A percentile compares a stretch with the other conserved stretches of the same genome.
These are phyloP conservation scores for Trypethelium eluteriae DNA, from an alignment of 495 filamentous ascomycete genomes.

Conservation along the genomic window DNA sequence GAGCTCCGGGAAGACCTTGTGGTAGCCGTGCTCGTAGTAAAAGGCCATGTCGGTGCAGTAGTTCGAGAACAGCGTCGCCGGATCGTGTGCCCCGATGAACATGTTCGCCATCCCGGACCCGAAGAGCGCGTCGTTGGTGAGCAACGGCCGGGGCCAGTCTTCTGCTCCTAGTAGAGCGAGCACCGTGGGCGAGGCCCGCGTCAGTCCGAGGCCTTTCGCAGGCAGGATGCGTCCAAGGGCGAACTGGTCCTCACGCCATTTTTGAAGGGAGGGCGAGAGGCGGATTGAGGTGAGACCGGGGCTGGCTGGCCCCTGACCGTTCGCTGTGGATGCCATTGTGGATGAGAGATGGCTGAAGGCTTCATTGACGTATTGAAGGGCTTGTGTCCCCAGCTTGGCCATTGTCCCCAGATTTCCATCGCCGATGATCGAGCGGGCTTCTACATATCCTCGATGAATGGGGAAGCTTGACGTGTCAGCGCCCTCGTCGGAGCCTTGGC, in stretches of 20 bases:
- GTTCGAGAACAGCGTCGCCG: constrained; percentile 29
- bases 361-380: neutral
- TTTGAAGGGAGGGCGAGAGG: neutral
- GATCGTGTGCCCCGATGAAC: constrained; percentile 30
- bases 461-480: neutral
- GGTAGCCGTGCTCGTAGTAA: constrained; percentile 34
- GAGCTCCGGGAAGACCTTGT: constrained; percentile 28
- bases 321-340: neutral
- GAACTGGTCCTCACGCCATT: neutral
- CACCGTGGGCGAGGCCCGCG: constrained; percentile 21
- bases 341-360: neutral
- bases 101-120: constrained; percentile 27
- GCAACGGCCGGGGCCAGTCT: constrained; percentile 28
- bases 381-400: neutral
- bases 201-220: constrained; percentile 28
- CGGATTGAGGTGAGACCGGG: neutral
- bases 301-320: neutral
- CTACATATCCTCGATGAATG: neutral
- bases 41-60: constrained; percentile 32
- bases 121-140: constrained; percentile 31
- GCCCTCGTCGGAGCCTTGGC: neutral
- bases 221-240: constrained; percentile 20
- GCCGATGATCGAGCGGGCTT: neutral
- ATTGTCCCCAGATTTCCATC: neutral
- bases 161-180: constrained; percentile 18